A percentile compares a stretch with the other conserved stretches of the same genome.
These are phyloP conservation scores for Chlorella sp. DNA, from an alignment of 139 green algal species.

Conservation along the genomic window DNA sequence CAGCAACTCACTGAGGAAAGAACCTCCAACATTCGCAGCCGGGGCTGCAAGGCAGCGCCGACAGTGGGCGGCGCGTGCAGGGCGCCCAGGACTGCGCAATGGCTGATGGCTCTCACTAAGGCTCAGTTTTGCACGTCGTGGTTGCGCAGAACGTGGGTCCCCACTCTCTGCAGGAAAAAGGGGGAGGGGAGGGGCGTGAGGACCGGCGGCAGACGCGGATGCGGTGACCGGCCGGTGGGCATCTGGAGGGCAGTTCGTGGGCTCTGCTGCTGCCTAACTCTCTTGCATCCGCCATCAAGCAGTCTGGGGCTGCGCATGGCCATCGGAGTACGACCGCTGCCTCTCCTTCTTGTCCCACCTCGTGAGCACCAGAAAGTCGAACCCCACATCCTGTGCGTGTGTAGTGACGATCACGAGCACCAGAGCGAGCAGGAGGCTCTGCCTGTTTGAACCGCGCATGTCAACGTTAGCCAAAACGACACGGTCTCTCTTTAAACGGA, in stretches of 20 bases:
- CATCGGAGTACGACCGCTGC: no score
- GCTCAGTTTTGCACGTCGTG: background rate
- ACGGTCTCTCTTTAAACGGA: no score
- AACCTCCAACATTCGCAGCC: background rate
- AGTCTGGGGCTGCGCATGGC: background rate
- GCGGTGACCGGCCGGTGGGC: no score
- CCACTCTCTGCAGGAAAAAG: background rate
- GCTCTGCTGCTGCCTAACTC: background rate
- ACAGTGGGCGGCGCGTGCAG: background rate
- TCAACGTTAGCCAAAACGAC: no score
- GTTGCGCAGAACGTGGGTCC: background rate
- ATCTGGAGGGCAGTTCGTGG: background rate
- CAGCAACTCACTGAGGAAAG: background rate
- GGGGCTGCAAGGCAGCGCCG: background rate
- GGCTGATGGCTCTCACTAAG: no score
- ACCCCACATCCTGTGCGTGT: background rate
- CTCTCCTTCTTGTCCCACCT: no score
- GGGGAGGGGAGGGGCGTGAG: no score
- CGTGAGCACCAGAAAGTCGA: constrained; percentile 10
- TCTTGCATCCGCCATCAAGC: no score
- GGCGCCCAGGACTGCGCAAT: background rate
- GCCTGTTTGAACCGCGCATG: no score
- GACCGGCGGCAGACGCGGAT: no score
- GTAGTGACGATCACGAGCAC: no score
- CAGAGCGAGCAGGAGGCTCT: no score